Percentiles rank a stretch among this genome's conserved stretches.
Evolutionary conservation across 1,284 basidiomycete genomes (phyloP).

Genomic region (Rhizopogon parksii): DNA sequence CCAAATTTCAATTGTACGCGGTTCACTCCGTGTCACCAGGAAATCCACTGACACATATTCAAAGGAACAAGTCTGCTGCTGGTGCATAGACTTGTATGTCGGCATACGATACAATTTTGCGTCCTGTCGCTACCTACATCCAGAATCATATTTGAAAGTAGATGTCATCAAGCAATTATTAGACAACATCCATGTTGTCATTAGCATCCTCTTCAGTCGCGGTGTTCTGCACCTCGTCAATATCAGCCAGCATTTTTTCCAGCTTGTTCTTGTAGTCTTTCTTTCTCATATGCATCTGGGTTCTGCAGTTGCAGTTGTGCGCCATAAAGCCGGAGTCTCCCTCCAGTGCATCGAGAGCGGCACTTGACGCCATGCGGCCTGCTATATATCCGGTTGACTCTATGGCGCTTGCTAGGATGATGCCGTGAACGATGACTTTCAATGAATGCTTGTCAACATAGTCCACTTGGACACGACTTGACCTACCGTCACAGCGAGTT

Average conservation of each 20-base stretch:
- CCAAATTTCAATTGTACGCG: slow-evolving; percentile 60
- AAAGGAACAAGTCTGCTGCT: slow-evolving; percentile 32
- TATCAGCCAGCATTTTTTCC: slow-evolving; percentile 29
- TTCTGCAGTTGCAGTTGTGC: slow-evolving; percentile 59
- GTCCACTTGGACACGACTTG: slow-evolving; percentile 3
- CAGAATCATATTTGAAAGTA: slow-evolving; percentile 8
- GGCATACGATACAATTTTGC: background rate
- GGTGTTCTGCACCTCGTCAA: slow-evolving; percentile 23
- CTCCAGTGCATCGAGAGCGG: slow-evolving; percentile 60
- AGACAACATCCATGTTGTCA: slow-evolving; percentile 9
- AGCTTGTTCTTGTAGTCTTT: slow-evolving; percentile 36
- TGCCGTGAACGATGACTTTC: slow-evolving; percentile 59
- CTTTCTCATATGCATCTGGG: slow-evolving; percentile 27
- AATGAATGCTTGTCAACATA: slow-evolving; percentile 9
- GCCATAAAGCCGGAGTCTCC: slow-evolving; percentile 55
- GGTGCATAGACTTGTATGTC: slow-evolving; percentile 10
- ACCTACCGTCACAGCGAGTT: slow-evolving; percentile 45
- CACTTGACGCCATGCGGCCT: slow-evolving; percentile 49
- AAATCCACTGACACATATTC: slow-evolving; percentile 4
- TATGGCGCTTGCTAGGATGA: slow-evolving; percentile 51
- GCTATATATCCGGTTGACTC: slow-evolving; percentile 46
- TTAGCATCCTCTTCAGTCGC: background rate
- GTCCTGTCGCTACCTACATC: background rate
- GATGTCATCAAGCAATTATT: slow-evolving; percentile 6
- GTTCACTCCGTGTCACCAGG: background rate